Base-by-base conservation (phyloP, 768 basidiomycete species). In the Hericium alpestre region DNA sequence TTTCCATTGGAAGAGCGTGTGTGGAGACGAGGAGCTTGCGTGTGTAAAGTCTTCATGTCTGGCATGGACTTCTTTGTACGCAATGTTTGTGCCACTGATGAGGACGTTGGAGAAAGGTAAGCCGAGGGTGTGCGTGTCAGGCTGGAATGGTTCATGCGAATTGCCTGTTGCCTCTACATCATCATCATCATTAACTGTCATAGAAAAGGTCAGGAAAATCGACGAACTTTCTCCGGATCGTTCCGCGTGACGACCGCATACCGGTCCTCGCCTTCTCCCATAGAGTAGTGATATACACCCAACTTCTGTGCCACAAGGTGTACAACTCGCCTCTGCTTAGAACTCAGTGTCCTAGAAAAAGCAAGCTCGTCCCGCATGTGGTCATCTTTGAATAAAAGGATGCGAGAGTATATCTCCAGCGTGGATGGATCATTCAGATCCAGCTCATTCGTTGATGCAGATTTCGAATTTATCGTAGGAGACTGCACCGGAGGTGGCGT, bases 1-100 rank as follows among this genome's bases (percentile, higher is more conserved):
- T 93, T 93, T 56, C 90, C 89, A 68, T 91, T 93, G 50, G 90
- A 93, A 16, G 89, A 78, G 59, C 90, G 86, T 15, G 86, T 85
- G 57, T 74, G 82, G 50, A 93, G 79, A 53, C 90, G 86, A 38
- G 88, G 90, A 1, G 86, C 84, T 64, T 85, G 83, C 16, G 84
- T 76, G 59, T 90, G 90, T 61, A 92, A 71, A 15, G 87, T 87
- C 73, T 90, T 90, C 83, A 97, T 84, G 71, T 97, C 93, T 2
- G 96, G 96, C 96, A 98, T 98, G 22, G 93, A 95, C 73, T 96
- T 96, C 78, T 98, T 98, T 70, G 86, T 83, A 43, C 94, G 85
- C 55, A 97, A 79, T 43, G 82, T 75, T 55, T 66, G 73, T 16
- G 70, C 69, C 50, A 74, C 77, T 71, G 73, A 56, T 73, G 76